Evolutionary conservation across 2,329 filamentous ascomycete genomes (phyloP), one percentile per base, ranked within the genome.

Genomic region (Leptographium lundbergii): DNA sequence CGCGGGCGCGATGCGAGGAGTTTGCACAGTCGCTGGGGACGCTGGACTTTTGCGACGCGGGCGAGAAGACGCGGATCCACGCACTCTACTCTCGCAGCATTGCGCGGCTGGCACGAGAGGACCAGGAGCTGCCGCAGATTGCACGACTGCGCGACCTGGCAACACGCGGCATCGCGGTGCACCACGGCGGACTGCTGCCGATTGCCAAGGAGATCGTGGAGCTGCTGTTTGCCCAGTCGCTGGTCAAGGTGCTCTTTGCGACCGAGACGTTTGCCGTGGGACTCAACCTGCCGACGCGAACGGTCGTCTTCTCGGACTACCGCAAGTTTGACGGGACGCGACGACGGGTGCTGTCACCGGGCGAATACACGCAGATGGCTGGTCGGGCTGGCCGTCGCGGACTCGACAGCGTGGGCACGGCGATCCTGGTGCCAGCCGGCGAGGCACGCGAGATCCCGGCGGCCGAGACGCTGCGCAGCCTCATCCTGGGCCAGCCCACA

Each of bases 211-310:
- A 99, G 71, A 84, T 97, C 27, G 94, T 99, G 1, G 94, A 99
- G 71, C 95, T 99, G 57, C 74, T 99, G 19, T 99, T 99, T 66
- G 92, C 94, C 0, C 91, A 89, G 71, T 95, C 91, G 0, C 75
- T 99, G 59, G 94, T 99, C 60, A 99, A 99, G 72, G 88, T 99
- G 3, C 80, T 99, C 2, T 99, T 99, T 68, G 94, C 94, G 0
- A 99, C 94, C 0, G 94, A 99, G 71, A 99, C 94, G 0, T 99
- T 99, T 71, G 94, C 94, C 42, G 99, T 99, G 91, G 94, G 94
- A 32, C 79, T 99, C 36, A 99, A 99, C 68, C 75, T 99, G 59
- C 94, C 94, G 0, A 99, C 94, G 1, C 82, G 94, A 64, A 99
- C 94, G 0, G 94, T 99, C 0, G 92, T 97, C 2, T 99, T 99